phyloP scores from a whole-genome alignment of 1,284 basidiomycete species.

The Melampsora abietis-canadensis region DNA sequence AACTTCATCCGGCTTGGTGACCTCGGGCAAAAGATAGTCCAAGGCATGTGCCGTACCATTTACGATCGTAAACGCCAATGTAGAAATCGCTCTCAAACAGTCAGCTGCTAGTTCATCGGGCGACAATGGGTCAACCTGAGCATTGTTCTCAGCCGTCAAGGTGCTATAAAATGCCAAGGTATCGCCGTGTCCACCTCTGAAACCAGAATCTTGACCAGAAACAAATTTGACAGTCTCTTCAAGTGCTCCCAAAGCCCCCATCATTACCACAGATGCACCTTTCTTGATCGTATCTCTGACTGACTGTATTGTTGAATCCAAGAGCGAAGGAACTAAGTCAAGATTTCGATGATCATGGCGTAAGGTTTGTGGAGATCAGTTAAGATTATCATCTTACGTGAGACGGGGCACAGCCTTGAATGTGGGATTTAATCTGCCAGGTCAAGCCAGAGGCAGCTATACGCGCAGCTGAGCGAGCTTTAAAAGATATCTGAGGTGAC shows the following conservation, averaged over 20 bases:
- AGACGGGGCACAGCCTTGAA: conserved; percentile 15
- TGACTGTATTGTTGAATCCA: background rate
- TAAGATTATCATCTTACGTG: background rate
- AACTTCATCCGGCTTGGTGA: background rate
- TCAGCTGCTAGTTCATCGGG: conserved; percentile 34
- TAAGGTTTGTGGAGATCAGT: too few relatives aligned
- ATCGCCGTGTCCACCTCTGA: conserved; percentile 20
- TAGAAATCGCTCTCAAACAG: conserved; percentile 34
- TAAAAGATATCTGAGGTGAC: conserved; percentile 27
- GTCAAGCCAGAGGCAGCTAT: conserved; percentile 28
- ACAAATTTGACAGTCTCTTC: conserved; percentile 38
- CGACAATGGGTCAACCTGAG: background rate
- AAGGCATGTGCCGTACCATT: conserved; percentile 27
- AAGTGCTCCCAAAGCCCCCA: conserved; percentile 29
- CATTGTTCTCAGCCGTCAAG: conserved; percentile 11
- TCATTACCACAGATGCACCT: conserved; percentile 18
- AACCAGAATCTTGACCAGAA: conserved; percentile 5
- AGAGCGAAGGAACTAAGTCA: too few relatives aligned
- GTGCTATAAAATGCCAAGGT: conserved; percentile 11
- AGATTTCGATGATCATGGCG: too few relatives aligned
- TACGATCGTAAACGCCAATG: conserved; percentile 26
- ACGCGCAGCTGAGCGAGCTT: conserved; percentile 25
- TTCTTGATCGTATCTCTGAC: conserved; percentile 11
- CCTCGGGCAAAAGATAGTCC: conserved; percentile 21
- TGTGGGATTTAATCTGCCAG: conserved; percentile 40